These are phyloP conservation scores for Daedaleopsis sinensis DNA, from an alignment of 768 basidiomycete genomes.

Conservation along the genomic window DNA sequence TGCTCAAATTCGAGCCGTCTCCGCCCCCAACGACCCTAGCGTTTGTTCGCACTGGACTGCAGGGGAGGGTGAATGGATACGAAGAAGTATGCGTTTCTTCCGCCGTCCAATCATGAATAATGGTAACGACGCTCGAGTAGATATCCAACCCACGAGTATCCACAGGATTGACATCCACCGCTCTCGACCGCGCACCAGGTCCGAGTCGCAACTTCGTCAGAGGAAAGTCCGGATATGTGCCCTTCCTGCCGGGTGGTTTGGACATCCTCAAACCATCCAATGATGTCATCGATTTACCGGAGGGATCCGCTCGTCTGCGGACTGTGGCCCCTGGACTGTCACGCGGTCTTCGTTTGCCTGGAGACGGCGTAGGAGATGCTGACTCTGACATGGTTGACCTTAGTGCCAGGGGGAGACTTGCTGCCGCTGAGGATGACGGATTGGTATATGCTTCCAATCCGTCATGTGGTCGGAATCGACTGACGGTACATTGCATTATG, in stretches of 20 bases:
- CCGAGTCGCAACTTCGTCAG: constrained; percentile 82
- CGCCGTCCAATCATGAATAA: background rate
- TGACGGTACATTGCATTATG: too few relatives aligned
- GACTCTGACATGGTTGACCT: constrained; percentile 38
- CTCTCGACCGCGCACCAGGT: constrained; percentile 82
- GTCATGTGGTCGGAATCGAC: too few relatives aligned
- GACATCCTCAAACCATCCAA: constrained; percentile 41
- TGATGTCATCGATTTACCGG: constrained; percentile 41
- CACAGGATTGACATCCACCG: constrained; percentile 83
- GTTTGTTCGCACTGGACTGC: constrained; percentile 78
- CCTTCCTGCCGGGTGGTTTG: constrained; percentile 93
- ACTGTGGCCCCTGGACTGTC: constrained; percentile 82
- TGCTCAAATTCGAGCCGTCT: constrained; percentile 68
- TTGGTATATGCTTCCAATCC: background rate
- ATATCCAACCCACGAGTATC: constrained; percentile 54
- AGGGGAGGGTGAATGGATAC: constrained; percentile 82
- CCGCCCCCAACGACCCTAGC: constrained; percentile 74
- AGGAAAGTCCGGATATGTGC: constrained; percentile 91
- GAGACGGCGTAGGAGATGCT: constrained; percentile 55
- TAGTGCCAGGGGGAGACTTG: background rate
- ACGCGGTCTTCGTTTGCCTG: constrained; percentile 75
- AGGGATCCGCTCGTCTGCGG: constrained; percentile 48
- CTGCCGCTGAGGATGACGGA: background rate
- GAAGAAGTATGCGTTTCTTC: constrained; percentile 56
- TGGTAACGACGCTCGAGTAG: constrained; percentile 37